Conservation (phyloP, 495 filamentous ascomycete species). For the Neurospora sublineolata region DNA sequence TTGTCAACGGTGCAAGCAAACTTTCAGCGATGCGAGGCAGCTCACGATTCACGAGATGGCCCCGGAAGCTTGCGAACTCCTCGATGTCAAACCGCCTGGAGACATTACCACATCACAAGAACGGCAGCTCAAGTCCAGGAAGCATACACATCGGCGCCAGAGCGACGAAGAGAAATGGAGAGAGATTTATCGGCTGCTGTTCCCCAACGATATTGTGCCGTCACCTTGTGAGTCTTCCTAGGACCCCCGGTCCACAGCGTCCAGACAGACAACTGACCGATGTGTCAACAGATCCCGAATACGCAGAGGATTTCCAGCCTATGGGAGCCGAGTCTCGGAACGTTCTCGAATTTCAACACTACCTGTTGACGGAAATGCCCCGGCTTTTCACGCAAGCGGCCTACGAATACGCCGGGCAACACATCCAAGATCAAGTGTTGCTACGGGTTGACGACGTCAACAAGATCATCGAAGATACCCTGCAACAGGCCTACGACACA, state of each 20-base stretch:
- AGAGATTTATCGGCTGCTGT: constrained; percentile 21
- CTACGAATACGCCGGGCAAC: constrained; percentile 10
- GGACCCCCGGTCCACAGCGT: not conserved
- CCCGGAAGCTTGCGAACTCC: constrained; percentile 9
- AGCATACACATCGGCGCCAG: constrained; percentile 10
- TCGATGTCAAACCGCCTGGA: constrained; percentile 3
- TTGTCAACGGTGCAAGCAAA: constrained; percentile 19
- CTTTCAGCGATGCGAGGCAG: constrained; percentile 9
- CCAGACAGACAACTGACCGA: constrained; percentile 10
- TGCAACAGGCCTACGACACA: constrained; percentile 13
- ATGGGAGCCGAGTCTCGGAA: constrained; percentile 8
- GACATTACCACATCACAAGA: constrained; percentile 18
- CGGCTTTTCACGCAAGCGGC: constrained; percentile 13
- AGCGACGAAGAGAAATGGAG: constrained; percentile 20
- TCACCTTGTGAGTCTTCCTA: constrained; percentile 20
- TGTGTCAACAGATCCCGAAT: constrained; percentile 16
- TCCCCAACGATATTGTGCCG: constrained; percentile 16
- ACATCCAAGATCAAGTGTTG: not conserved
- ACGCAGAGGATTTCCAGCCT: constrained; percentile 12
- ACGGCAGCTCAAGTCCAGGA: constrained; percentile 18
- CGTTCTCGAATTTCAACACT: constrained; percentile 16
- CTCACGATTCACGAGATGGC: constrained; percentile 16
- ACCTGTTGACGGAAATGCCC: constrained; percentile 14
- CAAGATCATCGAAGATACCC: constrained; percentile 13
- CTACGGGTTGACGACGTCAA: constrained; percentile 13